Evolutionary conservation across 768 basidiomycete genomes (phyloP), one percentile per base, ranked within the genome.

Genomic region (Boletus rubescentipes): DNA sequence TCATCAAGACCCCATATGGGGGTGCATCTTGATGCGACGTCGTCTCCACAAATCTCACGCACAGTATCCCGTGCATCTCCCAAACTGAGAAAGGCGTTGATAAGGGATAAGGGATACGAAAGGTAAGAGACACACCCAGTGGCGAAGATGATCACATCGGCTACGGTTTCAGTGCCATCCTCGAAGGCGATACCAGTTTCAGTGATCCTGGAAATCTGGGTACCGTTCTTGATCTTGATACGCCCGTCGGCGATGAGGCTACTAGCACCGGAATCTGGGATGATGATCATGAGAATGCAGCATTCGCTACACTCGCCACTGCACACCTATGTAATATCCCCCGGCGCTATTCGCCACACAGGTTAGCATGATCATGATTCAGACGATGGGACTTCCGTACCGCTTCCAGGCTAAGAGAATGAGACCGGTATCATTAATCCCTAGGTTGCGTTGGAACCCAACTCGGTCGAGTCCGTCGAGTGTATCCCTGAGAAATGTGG

Each of bases 1-100:
- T 74, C 68, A 62, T 85, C 75, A 39, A 87, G 57, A 34, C 85
- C 80, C 87, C 86, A 82, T 29, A 86, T 67, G 26, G 75, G 70
- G 43, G 76, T 72, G 54, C 83, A 68, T 61, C 74, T 68, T 41
- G 73, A 61, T 1, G 71, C 73, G 8, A 80, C 57, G 18, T 75
- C 73, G 9, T 76, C 70, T 0, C 78, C 82, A 31, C 79, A 75
- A 11, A 85, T 67, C 15, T 66, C 62, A 40, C 67, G 68, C 29
- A 79, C 61, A 8, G 72, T 67, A 4, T 71, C 67, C 14, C 68
- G 67, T 2, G 75, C 60, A 54, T 79, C 75, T 10, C 78, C 79
- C 49, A 77, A 73, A 4, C 81, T 84, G 10, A 31, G 11, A 18
- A 40, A 30, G 23, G 11, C n/a, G 23, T 37, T 12, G 20, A 36